phyloP scores from a whole-genome alignment of 805 yeast genomes.

The Starmerella stigmatis region DNA sequence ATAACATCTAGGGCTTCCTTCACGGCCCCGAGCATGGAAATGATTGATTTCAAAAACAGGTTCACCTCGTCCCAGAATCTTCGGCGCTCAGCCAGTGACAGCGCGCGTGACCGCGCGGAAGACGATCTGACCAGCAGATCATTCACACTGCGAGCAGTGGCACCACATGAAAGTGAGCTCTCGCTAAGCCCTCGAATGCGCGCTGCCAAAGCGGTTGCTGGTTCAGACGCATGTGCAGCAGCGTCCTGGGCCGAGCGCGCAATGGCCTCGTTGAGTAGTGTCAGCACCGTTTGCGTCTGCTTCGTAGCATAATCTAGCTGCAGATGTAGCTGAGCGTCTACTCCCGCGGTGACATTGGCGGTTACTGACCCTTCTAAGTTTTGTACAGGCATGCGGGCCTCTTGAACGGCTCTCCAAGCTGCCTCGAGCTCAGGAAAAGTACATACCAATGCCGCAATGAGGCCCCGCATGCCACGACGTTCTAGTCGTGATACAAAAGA shows the following conservation, averaged over 20 bases:
- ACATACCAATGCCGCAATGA: constrained; percentile 66
- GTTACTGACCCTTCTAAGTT: neutral
- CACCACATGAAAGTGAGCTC: constrained; percentile 71
- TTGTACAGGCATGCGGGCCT: neutral
- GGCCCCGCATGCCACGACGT: constrained; percentile 74
- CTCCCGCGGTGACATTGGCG: constrained; percentile 1
- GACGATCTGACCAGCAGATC: constrained; percentile 43
- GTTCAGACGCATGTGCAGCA: constrained; percentile 14
- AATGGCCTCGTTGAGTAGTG: constrained; percentile 22
- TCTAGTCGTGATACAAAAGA: constrained; percentile 4
- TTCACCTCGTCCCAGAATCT: constrained; percentile 80
- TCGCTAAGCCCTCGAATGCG: constrained; percentile 68
- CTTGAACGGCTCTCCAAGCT: constrained; percentile 15
- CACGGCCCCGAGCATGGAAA: constrained; percentile 72
- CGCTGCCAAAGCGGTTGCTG: constrained; percentile 45
- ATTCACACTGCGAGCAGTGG: constrained; percentile 59
- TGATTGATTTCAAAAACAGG: constrained; percentile 67
- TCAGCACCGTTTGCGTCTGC: constrained; percentile 29
- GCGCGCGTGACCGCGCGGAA: constrained; percentile 29
- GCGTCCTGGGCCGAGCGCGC: constrained; percentile 23
- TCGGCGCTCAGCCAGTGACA: constrained; percentile 42
- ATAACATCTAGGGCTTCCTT: constrained; percentile 72
- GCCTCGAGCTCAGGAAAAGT: constrained; percentile 23
- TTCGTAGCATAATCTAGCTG: constrained; percentile 52
- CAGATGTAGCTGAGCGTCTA: constrained; percentile 55